phyloP scores from a whole-genome alignment of 805 yeast genomes.

The Candida ovalis region DNA sequence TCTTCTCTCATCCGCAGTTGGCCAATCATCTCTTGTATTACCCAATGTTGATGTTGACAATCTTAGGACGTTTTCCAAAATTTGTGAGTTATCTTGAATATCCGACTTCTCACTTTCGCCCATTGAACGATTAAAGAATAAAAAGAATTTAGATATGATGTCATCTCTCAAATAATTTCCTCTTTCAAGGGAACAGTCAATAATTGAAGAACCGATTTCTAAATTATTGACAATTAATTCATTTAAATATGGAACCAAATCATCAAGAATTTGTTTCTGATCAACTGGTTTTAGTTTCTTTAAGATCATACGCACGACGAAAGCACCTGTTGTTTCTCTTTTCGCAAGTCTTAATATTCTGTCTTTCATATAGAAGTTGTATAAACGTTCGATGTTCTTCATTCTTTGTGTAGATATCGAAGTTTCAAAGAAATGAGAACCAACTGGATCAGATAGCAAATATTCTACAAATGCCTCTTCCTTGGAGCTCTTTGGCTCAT shows the following conservation, averaged over 20 bases:
- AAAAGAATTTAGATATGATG: conserved; percentile 46
- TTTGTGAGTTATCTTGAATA: conserved; percentile 36
- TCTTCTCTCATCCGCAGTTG: conserved; percentile 85
- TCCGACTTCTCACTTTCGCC: conserved; percentile 29
- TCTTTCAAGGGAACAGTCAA: conserved; percentile 60
- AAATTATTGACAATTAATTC: conserved; percentile 61
- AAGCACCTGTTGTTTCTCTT: conserved; percentile 82
- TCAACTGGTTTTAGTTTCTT: conserved; percentile 60
- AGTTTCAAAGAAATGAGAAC: conserved; percentile 85
- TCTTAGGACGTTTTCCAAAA: conserved; percentile 65
- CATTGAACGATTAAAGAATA: conserved; percentile 34
- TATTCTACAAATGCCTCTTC: conserved; percentile 84
- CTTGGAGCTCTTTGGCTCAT: conserved; percentile 48
- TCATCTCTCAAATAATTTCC: conserved; percentile 57
- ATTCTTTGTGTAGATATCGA: conserved; percentile 61
- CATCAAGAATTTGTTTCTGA: conserved; percentile 58
- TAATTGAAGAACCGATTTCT: conserved; percentile 62
- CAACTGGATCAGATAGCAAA: conserved; percentile 82
- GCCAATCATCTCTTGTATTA: conserved; percentile 85
- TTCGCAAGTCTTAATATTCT: conserved; percentile 70
- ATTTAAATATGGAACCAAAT: conserved; percentile 62
- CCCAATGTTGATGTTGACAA: conserved; percentile 72
- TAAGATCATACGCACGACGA: conserved; percentile 69
- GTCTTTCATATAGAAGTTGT: conserved; percentile 65
- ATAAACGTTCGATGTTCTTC: conserved; percentile 68